Conservation (phyloP, 345 rosid species). For the Aquilaria sinensis region DNA sequence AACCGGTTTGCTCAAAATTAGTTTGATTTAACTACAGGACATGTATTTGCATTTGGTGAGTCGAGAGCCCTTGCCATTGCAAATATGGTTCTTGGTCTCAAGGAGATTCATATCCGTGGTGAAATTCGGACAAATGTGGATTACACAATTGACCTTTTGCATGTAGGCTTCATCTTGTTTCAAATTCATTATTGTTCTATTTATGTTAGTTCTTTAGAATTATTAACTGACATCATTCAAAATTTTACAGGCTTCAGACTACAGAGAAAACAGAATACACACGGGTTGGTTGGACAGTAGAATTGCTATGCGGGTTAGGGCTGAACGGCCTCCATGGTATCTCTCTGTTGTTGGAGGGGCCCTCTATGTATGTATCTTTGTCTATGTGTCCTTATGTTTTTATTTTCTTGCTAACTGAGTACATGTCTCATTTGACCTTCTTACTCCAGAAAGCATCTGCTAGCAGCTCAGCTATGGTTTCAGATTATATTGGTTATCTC, state of each 20-base stretch:
- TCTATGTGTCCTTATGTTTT: conserved; percentile 42
- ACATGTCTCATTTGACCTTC: conserved; percentile 10
- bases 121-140: conserved; percentile 97
- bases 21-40: conserved; percentile 46
- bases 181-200: not conserved
- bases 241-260: conserved; percentile 79
- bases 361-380: conserved; percentile 78
- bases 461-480: conserved; percentile 93
- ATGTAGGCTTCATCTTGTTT: conserved; percentile 40
- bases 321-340: conserved; percentile 99
- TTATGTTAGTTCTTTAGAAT: conserved; percentile 1
- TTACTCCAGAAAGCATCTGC: conserved; percentile 83
- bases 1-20: not conserved
- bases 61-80: conserved; percentile 98
- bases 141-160: conserved; percentile 92
- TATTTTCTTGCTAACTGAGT: conserved; percentile 1
- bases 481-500: conserved; percentile 95
- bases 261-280: conserved; percentile 94
- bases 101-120: conserved; percentile 99
- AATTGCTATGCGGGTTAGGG: conserved; percentile 99
- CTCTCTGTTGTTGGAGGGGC: conserved; percentile 99
- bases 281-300: conserved; percentile 99
- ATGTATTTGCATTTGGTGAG: conserved; percentile 96
- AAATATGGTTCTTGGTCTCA: conserved; percentile 98
- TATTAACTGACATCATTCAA: conserved; percentile 15